A percentile compares a stretch with the other conserved stretches of the same genome.
Evolutionary conservation across 2,329 filamentous ascomycete species (phyloP).

Genomic region (Clathrospora elynae): DNA sequence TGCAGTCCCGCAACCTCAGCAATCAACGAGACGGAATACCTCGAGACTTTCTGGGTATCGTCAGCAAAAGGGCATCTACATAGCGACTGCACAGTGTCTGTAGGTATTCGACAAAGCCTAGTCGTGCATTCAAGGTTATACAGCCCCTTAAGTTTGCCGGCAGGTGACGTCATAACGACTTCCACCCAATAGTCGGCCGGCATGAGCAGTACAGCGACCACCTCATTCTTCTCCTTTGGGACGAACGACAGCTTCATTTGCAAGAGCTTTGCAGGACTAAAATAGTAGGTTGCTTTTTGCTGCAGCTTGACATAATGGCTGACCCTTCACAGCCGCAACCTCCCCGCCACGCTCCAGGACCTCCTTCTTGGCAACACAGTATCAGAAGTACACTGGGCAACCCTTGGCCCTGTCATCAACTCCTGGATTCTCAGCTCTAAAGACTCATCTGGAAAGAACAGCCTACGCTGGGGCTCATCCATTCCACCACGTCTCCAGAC

Average conservation of each 20-base stretch:
- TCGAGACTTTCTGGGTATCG: no score
- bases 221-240: constrained; percentile 45
- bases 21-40: no score
- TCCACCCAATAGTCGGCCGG: constrained; percentile 34
- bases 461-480: constrained; percentile 37
- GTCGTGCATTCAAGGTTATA: no score
- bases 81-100: no score
- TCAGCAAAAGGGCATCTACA: no score
- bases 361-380: constrained; percentile 33
- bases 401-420: constrained; percentile 34
- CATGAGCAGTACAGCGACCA: constrained; percentile 33
- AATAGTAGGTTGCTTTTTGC: constrained; percentile 30
- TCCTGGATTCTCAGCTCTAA: constrained; percentile 45
- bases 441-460: constrained; percentile 31
- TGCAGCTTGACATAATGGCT: not conserved
- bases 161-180: constrained; percentile 35
- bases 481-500: constrained; percentile 30
- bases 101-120: no score
- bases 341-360: constrained; percentile 34
- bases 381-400: constrained; percentile 40
- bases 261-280: constrained; percentile 37
- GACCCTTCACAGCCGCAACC: constrained; percentile 31
- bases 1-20: no score
- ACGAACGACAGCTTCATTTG: constrained; percentile 42
- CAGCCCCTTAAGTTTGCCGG: not conserved